These are phyloP conservation scores for Fragilariopsis cylindrus DNA, from an alignment of 108 stramenopile genomes.

Conservation along the genomic window DNA sequence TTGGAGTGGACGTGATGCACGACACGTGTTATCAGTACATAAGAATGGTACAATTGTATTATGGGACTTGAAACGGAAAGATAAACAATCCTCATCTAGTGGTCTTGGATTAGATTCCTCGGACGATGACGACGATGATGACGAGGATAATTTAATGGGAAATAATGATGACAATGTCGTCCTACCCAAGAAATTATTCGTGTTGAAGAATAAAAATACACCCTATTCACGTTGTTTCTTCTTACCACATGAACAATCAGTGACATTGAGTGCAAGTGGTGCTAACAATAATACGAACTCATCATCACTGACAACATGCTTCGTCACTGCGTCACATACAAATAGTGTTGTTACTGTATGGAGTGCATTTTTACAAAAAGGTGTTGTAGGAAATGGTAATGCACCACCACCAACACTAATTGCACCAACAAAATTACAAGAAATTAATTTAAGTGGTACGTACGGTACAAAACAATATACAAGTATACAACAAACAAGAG, in stretches of 20 bases:
- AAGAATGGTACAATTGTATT: conserved; percentile 61
- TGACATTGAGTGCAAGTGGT: not conserved
- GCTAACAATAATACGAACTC: not conserved
- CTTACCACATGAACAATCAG: conserved; percentile 55
- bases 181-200: conserved; percentile 14
- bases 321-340: conserved; percentile 55
- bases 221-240: conserved; percentile 47
- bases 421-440: conserved; percentile 47
- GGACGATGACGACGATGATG: not conserved
- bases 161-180: not conserved
- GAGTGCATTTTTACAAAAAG: conserved; percentile 50
- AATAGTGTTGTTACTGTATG: conserved; percentile 68
- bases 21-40: conserved; percentile 66
- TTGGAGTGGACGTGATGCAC: conserved; percentile 57
- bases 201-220: conserved; percentile 14
- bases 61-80: conserved; percentile 56
- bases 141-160: not conserved
- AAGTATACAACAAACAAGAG: too few relatives aligned
- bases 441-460: conserved; percentile 41
- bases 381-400: not conserved
- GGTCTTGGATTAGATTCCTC: not conserved
- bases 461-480: not conserved
- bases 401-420: conserved; percentile 5
- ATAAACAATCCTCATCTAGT: not conserved
- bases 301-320: conserved; percentile 58